Evolutionary conservation across 805 yeast species (phyloP).

Genomic region (Tetrapisispora pingtungensis): DNA sequence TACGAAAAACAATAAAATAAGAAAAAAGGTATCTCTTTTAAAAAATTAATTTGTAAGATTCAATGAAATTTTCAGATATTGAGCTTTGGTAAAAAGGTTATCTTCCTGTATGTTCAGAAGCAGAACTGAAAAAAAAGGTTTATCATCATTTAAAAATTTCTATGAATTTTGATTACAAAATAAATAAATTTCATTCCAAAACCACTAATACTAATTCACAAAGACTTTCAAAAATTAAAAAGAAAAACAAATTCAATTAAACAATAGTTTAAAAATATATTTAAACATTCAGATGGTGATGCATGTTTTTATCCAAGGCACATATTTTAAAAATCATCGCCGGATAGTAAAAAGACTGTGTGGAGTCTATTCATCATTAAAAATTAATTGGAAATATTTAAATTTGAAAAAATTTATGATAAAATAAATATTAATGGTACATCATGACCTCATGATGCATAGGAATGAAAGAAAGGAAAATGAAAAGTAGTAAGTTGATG

Average conservation of each 20-base stretch:
- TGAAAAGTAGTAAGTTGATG: neutral
- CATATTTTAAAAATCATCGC: constrained; percentile 42
- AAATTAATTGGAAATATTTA: neutral
- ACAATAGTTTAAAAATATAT: constrained; percentile 1
- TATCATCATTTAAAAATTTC: constrained; percentile 24
- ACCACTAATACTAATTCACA: constrained; percentile 1
- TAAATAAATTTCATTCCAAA: constrained; percentile 42
- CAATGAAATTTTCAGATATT: constrained; percentile 31
- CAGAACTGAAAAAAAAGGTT: constrained; percentile 71
- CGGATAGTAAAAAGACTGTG: constrained; percentile 30
- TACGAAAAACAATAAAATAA: too few species aligned
- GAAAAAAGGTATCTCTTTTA: too few species aligned
- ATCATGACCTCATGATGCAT: constrained; percentile 23
- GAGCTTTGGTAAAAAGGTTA: constrained; percentile 56
- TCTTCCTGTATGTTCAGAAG: constrained; percentile 88
- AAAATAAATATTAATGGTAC: constrained; percentile 12
- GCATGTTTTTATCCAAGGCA: constrained; percentile 84
- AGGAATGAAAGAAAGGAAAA: neutral
- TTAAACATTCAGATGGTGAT: constrained; percentile 80
- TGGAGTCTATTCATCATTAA: constrained; percentile 32
- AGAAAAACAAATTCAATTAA: neutral
- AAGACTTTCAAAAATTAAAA: neutral
- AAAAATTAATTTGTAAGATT: too few species aligned
- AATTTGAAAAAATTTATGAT: neutral
- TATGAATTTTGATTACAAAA: constrained; percentile 2